A percentile compares a stretch with the other conserved stretches of the same genome.
phyloP scores from a whole-genome alignment of 2,329 filamentous ascomycete species.

The Gaeumannomyces tritici region DNA sequence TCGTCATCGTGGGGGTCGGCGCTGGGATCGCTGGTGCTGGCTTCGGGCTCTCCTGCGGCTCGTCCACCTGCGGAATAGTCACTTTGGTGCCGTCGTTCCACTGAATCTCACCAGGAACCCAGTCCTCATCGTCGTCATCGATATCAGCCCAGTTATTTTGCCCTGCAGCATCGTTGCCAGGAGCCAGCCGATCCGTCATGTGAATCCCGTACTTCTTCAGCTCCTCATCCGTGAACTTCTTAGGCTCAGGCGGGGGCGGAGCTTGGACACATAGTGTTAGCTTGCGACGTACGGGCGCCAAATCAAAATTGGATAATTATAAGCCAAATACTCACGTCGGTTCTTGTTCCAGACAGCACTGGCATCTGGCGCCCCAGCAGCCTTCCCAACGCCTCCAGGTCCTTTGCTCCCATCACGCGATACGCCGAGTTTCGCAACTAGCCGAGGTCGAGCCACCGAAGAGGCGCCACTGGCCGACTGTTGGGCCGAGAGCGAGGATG shows the following conservation, averaged over 20 bases:
- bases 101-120: constrained; percentile 75
- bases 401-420: constrained; percentile 35
- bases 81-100: constrained; percentile 87
- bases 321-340: constrained; percentile 47
- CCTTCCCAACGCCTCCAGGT: constrained; percentile 35
- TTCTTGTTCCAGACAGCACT: constrained; percentile 86
- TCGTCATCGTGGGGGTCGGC: constrained; percentile 6
- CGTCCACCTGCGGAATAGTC: constrained; percentile 56
- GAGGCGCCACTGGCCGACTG: constrained; percentile 34
- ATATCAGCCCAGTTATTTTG: constrained; percentile 86
- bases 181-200: constrained; percentile 67
- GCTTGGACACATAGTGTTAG: constrained; percentile 29
- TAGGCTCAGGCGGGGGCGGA: constrained; percentile 58
- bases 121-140: constrained; percentile 81
- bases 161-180: constrained; percentile 42
- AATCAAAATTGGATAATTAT: too few relatives aligned
- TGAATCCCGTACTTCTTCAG: constrained; percentile 82
- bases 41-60: constrained; percentile 15
- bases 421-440: constrained; percentile 66
- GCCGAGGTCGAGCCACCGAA: constrained; percentile 52
- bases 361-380: constrained; percentile 56
- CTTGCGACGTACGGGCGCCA: constrained; percentile 12
- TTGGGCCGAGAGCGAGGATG: constrained; percentile 32
- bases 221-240: constrained; percentile 80
- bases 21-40: constrained; percentile 12